These are phyloP conservation scores for Rhodomyrtus tomentosa DNA, from an alignment of 345 rosid species.

Conservation along the genomic window DNA sequence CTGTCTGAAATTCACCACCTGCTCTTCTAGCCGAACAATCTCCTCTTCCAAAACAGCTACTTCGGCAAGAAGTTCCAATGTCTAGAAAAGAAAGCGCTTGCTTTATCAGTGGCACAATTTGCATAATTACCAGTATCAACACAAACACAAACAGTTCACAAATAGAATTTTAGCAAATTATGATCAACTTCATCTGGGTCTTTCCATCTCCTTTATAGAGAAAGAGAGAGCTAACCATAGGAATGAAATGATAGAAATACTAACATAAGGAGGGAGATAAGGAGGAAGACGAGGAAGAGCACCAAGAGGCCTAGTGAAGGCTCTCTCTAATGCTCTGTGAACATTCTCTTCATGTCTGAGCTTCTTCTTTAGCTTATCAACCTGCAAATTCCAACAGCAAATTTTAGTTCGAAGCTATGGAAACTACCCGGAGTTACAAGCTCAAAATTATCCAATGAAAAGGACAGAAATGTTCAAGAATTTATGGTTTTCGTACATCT, in stretches of 20 bases:
- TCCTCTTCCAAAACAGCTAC: conserved; percentile 98
- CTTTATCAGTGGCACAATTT: not conserved
- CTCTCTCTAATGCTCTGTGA: conserved; percentile 92
- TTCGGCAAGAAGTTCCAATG: conserved; percentile 93
- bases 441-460: not conserved
- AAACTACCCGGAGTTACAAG: not conserved
- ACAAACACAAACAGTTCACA: not conserved
- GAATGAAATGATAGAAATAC: not conserved
- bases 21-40: conserved; percentile 88
- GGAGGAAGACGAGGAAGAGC: conserved; percentile 96
- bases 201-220: not conserved
- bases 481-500: conserved; percentile 47
- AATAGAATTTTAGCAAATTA: not conserved
- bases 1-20: conserved; percentile 80
- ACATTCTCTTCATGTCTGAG: conserved; percentile 95
- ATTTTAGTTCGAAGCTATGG: not conserved
- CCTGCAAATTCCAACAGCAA: conserved; percentile 26
- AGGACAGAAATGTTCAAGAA: not conserved
- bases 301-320: conserved; percentile 88
- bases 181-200: not conserved
- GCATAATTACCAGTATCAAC: not conserved
- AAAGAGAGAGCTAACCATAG: not conserved
- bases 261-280: conserved; percentile 81
- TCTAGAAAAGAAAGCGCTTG: conserved; percentile 24
- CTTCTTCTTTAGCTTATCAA: conserved; percentile 89